Conservation (phyloP, 345 rosid species). For the Moringa oleifera region DNA sequence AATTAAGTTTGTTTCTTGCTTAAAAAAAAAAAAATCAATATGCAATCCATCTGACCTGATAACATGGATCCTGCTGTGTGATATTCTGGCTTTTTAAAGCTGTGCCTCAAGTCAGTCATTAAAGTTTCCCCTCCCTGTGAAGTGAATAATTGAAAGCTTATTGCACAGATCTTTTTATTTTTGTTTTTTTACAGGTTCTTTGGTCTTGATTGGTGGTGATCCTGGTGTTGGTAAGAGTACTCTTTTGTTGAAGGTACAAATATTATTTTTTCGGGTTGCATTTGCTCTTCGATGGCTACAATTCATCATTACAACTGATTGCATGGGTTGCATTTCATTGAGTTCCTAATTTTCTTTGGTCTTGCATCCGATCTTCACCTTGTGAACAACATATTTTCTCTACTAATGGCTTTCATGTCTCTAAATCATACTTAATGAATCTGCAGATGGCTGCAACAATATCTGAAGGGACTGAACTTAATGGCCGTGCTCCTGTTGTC, state of each 20-base stretch:
- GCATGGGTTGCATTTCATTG: neutral
- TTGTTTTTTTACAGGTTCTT: slow-evolving; percentile 52
- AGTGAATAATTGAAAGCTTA: neutral
- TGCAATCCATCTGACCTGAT: no score
- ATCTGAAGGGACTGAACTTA: slow-evolving; percentile 49
- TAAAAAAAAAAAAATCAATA: no score
- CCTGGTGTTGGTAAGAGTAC: slow-evolving; percentile 99
- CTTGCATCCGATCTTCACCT: neutral
- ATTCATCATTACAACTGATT: no score
- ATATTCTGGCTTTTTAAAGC: neutral
- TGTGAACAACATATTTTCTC: no score
- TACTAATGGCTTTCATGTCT: no score
- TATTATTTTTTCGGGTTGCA: neutral
- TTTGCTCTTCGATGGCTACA: no score
- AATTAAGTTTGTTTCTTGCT: no score
- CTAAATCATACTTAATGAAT: no score
- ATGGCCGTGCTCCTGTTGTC: slow-evolving; percentile 59
- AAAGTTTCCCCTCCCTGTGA: neutral
- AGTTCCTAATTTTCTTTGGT: neutral
- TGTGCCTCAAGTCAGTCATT: neutral
- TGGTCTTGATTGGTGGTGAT: slow-evolving; percentile 89
- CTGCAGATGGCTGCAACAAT: slow-evolving; percentile 71
- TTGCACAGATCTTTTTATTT: neutral
- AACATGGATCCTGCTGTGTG: neutral
- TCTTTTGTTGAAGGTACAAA: slow-evolving; percentile 67